These are phyloP conservation scores for Phlebiopsis flavidoalba DNA, from an alignment of 768 basidiomycete genomes.

Conservation along the genomic window DNA sequence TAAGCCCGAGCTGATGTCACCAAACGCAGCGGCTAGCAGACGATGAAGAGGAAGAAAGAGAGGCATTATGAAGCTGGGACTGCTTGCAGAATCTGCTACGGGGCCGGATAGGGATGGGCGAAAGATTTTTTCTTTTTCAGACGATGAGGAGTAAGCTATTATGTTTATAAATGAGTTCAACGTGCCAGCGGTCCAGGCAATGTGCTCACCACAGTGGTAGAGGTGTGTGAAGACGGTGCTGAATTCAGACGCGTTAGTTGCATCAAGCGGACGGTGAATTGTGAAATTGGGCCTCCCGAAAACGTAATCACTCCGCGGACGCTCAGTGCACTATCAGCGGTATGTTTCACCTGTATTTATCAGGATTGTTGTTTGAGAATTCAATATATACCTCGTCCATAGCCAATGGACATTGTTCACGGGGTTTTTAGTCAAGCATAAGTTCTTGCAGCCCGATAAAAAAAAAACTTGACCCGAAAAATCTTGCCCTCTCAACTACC, in stretches of 20 bases:
- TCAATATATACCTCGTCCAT: neutral
- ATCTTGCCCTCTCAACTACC: slow-evolving; percentile 11
- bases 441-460: neutral
- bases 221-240: neutral
- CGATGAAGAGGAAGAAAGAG: neutral
- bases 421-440: neutral
- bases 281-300: neutral
- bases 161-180: too few species aligned
- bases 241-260: neutral
- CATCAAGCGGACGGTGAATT: too few species aligned
- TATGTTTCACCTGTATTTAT: neutral
- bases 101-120: neutral
- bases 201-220: neutral
- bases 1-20: neutral
- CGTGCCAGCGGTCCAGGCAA: too few species aligned
- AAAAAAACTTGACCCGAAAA: neutral
- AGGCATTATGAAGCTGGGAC: neutral
- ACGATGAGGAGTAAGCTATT: neutral
- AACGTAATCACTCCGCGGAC: neutral
- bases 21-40: neutral
- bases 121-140: neutral
- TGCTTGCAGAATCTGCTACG: neutral
- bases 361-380: too few species aligned
- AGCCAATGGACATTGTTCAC: neutral
- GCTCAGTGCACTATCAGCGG: neutral